Base-by-base conservation (phyloP, 202 grass and related monocot genomes). In the Musa balbisiana region DNA sequence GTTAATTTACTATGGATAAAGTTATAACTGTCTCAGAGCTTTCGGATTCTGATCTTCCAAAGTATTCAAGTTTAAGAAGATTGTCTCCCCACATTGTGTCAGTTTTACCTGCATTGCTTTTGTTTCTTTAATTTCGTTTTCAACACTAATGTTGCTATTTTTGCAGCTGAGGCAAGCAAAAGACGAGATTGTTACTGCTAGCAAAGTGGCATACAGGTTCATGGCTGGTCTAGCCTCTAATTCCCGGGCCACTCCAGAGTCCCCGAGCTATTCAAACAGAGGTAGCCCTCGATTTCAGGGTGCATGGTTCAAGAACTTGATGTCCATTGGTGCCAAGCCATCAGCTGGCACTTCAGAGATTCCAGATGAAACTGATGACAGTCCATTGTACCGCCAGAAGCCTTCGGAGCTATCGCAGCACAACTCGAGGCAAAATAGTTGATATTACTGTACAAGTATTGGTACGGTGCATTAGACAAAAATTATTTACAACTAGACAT, bases 141-240 rank as follows among this genome's bases (percentile, higher is more conserved):
- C 58, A 12, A 74, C 78, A 71, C 51, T 13, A 77, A 73, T 80
- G 80, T 81, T 24, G 79, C 49, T 56, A 69, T 5, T 85, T 78
- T 76, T 84, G 75, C 87, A 99, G 95, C 90, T 99, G 68, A 87
- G 89, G 80, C 95, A 94, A 82, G 95, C 95, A 79, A 99, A 99
- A 85, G 86, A 89, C 70, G 91, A 99, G 79, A 92, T 99, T 13
- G 91, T 90, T 56, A 94, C 87, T 71, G 94, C 87, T 11, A 98
- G 88, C 83, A 93, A 82, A 88, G 91, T 92, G 69, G 88, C 88
- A 51, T 98, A 94, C 60, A 85, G 85, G 92, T 98, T 98, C 79
- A 92, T 98, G 88, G 84, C 94, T 67, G 88, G 88, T 73, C 75
- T 98, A 26, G 51, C 86, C 53, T 79, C 88, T 54, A 93, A 86